These are phyloP conservation scores for Emmonsiellopsis sp. DNA, from an alignment of 2,329 filamentous ascomycete species.

Conservation along the genomic window DNA sequence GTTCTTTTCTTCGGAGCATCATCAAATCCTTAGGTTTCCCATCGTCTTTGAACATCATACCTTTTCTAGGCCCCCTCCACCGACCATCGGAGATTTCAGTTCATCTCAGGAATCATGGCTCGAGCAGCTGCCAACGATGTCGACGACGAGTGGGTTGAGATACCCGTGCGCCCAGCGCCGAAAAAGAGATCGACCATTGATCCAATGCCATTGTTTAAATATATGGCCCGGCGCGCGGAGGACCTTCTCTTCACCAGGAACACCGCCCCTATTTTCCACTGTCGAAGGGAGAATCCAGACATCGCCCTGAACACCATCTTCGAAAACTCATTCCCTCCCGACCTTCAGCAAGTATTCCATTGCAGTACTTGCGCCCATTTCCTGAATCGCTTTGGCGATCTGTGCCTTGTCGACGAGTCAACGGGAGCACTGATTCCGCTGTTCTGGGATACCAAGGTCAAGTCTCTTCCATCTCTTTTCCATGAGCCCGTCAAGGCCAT, in stretches of 20 bases:
- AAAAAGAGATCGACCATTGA: neutral
- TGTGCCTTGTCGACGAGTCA: neutral
- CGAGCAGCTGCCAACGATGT: too few relatives aligned
- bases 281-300: neutral
- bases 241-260: neutral
- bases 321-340: neutral
- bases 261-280: neutral
- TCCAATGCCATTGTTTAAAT: neutral
- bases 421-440: neutral
- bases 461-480: neutral
- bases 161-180: neutral
- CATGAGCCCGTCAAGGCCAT: neutral
- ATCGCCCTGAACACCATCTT: neutral
- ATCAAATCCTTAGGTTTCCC: too few relatives aligned
- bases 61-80: too few relatives aligned
- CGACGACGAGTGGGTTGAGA: neutral
- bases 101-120: neutral
- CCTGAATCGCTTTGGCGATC: neutral
- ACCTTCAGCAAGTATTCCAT: neutral
- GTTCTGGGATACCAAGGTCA: neutral
- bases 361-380: neutral
- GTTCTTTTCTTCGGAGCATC: too few relatives aligned
- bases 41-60: too few relatives aligned
- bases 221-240: neutral
- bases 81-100: too few relatives aligned